Evolutionary conservation across 1,139 yeast genomes (phyloP), one percentile per base, ranked within the genome.

Genomic region (Yamadazyma buinensis): DNA sequence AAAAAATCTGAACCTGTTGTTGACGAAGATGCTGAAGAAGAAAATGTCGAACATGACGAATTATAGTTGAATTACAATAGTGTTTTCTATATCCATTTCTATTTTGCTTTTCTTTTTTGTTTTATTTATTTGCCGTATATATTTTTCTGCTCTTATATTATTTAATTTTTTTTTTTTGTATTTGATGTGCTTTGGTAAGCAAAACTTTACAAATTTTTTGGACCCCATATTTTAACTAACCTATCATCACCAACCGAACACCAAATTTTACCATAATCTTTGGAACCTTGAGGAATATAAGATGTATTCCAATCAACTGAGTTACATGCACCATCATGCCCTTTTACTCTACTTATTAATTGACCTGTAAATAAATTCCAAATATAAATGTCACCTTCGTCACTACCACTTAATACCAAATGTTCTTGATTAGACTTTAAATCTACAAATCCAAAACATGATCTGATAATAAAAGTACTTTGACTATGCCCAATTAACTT

Each of bases 191-290:
- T n/a, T n/a, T n/a, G n/a, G n/a, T n/a, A 19, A 22, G n/a, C 23
- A 5, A 22, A n/a, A 6, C 7, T 14, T 15, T 42, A 42, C 15
- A 43, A 51, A 30, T 45, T 42, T 9, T 52, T 44, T 8, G 67
- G 64, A 1, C 82, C 83, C 90, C 90, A 83, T 5, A 83, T 65
- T 44, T 75, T 78, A 2, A 82, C 81, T 19, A 64, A 54, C 12
- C 75, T 73, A 55, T 88, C 97, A 56, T 88, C 97, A 13, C 95
- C 86, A 13, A 88, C 94, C 23, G 94, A 81, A 18, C 86, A 88
- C 75, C 88, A 80, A 52, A 80, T 57, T 28, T 67, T 61, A 20
- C 78, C 77, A 38, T 54, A 66, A 44, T 69, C 74, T 8, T 39
- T 40, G 12, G 41, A 39, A 23, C 60, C 57, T 51, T 55, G 45